phyloP scores from a whole-genome alignment of 306 rosid species.

The Cicer bijugum region DNA sequence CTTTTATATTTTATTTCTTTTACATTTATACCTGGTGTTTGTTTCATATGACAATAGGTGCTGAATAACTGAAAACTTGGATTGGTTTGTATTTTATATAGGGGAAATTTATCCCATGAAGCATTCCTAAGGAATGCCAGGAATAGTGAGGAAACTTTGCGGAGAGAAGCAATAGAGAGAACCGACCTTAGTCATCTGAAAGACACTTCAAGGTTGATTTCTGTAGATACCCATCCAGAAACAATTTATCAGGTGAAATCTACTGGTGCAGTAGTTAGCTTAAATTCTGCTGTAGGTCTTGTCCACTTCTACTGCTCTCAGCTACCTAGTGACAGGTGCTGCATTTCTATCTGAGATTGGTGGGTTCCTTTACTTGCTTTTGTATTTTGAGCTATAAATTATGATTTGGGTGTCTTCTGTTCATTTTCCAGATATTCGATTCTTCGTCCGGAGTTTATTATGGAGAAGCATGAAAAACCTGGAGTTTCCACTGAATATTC shows the following conservation, averaged over 20 bases:
- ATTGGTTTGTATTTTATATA: constrained; percentile 43
- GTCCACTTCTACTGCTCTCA: constrained; percentile 98
- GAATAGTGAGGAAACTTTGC: constrained; percentile 93
- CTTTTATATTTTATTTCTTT: background rate
- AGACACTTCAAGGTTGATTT: constrained; percentile 84
- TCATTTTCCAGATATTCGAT: constrained; percentile 77
- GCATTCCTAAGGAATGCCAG: constrained; percentile 96
- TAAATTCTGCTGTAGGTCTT: constrained; percentile 97
- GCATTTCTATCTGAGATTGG: constrained; percentile 37
- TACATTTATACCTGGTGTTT: constrained; percentile 33
- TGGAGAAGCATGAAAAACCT: constrained; percentile 90
- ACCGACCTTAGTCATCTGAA: constrained; percentile 93
- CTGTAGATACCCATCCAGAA: constrained; percentile 79
- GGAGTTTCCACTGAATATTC: constrained; percentile 90
- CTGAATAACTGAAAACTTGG: constrained; percentile 38
- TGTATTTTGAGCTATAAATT: constrained; percentile 30
- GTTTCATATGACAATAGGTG: constrained; percentile 37
- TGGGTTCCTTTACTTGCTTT: constrained; percentile 31
- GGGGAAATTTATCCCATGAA: constrained; percentile 93
- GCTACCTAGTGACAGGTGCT: constrained; percentile 98
- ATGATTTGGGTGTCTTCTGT: constrained; percentile 31
- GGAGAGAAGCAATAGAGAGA: constrained; percentile 97
- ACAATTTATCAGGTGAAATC: constrained; percentile 94
- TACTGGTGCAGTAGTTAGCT: constrained; percentile 97
- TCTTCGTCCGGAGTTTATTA: constrained; percentile 96